phyloP scores from a whole-genome alignment of 805 yeast species.

The Ascoidea tarda region DNA sequence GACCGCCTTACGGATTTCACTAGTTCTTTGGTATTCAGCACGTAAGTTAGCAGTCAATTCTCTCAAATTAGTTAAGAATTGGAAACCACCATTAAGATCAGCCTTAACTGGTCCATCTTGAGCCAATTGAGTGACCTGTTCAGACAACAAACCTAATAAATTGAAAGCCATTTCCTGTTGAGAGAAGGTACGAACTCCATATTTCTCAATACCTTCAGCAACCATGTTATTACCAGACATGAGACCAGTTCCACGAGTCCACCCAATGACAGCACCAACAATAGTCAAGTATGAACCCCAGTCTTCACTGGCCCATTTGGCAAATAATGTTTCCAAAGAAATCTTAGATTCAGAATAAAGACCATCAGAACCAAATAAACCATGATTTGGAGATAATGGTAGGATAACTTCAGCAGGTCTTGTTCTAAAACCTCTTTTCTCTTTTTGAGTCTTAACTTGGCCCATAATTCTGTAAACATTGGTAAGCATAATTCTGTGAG shows the following conservation, averaged over 20 bases:
- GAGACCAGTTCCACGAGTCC: slow-evolving; percentile 99
- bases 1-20: slow-evolving; percentile 92
- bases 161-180: slow-evolving; percentile 99
- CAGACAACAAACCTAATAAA: slow-evolving; percentile 84
- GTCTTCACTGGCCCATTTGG: slow-evolving; percentile 97
- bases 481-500: slow-evolving; percentile 97
- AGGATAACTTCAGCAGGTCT: slow-evolving; percentile 97
- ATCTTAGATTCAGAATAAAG: slow-evolving; percentile 95
- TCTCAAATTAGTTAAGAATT: slow-evolving; percentile 82
- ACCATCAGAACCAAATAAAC: slow-evolving; percentile 98
- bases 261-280: slow-evolving; percentile 98
- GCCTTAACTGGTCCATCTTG: slow-evolving; percentile 95
- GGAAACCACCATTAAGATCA: slow-evolving; percentile 97
- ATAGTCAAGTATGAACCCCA: slow-evolving; percentile 91
- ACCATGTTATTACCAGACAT: slow-evolving; percentile 95
- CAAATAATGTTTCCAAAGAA: slow-evolving; percentile 88
- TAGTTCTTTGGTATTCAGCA: slow-evolving; percentile 48
- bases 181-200: slow-evolving; percentile 95
- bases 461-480: slow-evolving; percentile 89
- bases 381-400: slow-evolving; percentile 98
- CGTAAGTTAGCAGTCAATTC: slow-evolving; percentile 74
- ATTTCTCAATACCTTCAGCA: slow-evolving; percentile 92
- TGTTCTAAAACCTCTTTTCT: slow-evolving; percentile 64
- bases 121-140: slow-evolving; percentile 71
- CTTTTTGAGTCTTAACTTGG: slow-evolving; percentile 73